Base-by-base conservation (phyloP, 257 asterid species). In the Agastache rugosa region DNA sequence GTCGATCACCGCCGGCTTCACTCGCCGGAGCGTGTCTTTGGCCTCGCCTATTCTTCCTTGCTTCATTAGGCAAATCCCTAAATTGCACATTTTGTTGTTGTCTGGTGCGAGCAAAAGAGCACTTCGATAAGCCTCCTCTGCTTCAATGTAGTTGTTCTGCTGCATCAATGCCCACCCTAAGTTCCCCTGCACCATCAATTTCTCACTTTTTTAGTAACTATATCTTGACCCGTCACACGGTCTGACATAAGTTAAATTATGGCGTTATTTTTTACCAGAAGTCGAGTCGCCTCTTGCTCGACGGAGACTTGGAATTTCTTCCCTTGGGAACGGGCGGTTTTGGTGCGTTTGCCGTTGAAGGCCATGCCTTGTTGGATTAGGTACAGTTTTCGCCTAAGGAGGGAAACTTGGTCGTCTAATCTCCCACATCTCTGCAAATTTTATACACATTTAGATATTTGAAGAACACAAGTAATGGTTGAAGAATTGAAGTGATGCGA, bases 141-240 rank as follows among this genome's bases (percentile, higher is more conserved):
- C 99, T 73, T 92, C 97, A 0, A 84, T 62, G 84, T 92, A 90
- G 76, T 90, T 95, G 87, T 82, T 88, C 61, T 92, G 96, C 83
- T 95, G 99, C 99, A 95, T 95, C 82, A 92, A 39, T 2, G 99
- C 99, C 99, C 99, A 95, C 25, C 99, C 99, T 69, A 95, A 79
- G 76, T 95, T 95, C 29, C 99, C 99, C 99, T 94, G 78, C 68
- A 60, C 44, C 65, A 60, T 15, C 65, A 16, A 25, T 17, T 17
- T 45, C 34, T 9, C 44, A 8, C 0, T 39, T 39, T 2, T 39
- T 39, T 8, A 31, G 35, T 37, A 31, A 1, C 0, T 31, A 8
- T 39, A 39, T 39, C 11, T 39, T 39, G 44, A 8, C 44, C 11
- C 44, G 42, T 37, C 10, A 37, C 0, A 37, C 42, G 12, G 44